Conservation (phyloP, 2,329 filamentous ascomycete species). For the Mariannaea elegans region DNA sequence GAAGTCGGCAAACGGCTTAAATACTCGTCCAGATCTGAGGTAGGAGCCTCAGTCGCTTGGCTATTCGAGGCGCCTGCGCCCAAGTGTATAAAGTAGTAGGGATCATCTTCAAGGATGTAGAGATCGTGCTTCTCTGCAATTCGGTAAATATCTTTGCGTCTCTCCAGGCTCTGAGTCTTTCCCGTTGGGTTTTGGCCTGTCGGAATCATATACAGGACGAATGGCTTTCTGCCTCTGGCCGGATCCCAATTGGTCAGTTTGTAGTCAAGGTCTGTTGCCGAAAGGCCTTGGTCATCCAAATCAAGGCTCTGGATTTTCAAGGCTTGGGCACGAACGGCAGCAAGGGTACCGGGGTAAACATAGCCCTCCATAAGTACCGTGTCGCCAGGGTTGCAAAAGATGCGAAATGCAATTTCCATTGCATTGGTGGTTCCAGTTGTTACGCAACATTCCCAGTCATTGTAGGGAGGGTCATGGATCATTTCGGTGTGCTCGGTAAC, state of each 20-base stretch:
- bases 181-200: constrained; percentile 88
- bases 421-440: constrained; percentile 73
- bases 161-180: constrained; percentile 71
- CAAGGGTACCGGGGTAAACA: constrained; percentile 48
- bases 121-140: constrained; percentile 81
- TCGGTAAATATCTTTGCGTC: constrained; percentile 75
- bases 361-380: constrained; percentile 75
- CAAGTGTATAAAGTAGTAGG: constrained; percentile 87
- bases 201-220: constrained; percentile 64
- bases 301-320: not conserved
- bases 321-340: not conserved
- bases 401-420: constrained; percentile 72
- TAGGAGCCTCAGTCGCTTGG: constrained; percentile 22
- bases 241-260: constrained; percentile 72
- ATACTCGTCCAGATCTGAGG: not conserved
- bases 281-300: constrained; percentile 2
- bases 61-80: not conserved
- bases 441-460: constrained; percentile 75
- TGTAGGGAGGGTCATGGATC: constrained; percentile 76
- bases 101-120: constrained; percentile 85
- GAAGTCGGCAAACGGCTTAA: constrained; percentile 30
- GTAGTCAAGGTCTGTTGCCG: constrained; percentile 68
- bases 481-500: constrained; percentile 81
- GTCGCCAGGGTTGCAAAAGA: constrained; percentile 70
- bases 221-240: constrained; percentile 52